Conservation (phyloP, 2,329 filamentous ascomycete species). For the Remersonia thermophila region DNA sequence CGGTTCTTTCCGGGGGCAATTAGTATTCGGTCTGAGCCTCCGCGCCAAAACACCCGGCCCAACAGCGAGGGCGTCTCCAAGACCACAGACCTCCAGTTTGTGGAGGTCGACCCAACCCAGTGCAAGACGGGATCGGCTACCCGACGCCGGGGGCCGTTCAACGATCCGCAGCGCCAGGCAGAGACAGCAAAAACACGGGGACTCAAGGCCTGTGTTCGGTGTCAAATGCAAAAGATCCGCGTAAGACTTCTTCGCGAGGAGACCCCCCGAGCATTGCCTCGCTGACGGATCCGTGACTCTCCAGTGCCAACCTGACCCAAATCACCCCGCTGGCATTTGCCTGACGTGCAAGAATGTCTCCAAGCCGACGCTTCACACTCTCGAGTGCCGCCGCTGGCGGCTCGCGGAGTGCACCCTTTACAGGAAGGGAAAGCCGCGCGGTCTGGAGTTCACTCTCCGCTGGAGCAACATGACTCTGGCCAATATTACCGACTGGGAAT, state of each 20-base stretch:
- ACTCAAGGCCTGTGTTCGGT: conserved; percentile 7
- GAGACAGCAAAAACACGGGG: conserved; percentile 4
- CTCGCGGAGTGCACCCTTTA: conserved; percentile 8
- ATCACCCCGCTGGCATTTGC: conserved; percentile 6
- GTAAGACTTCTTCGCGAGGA: neutral
- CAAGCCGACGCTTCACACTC: conserved; percentile 6
- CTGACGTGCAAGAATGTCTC: neutral
- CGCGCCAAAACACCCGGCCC: too few species aligned
- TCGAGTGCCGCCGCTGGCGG: conserved; percentile 7
- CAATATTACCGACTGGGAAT: conserved; percentile 7
- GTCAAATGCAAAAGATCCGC: conserved; percentile 8
- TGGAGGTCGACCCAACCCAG: too few species aligned
- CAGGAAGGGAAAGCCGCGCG: conserved; percentile 7
- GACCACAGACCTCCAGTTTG: too few species aligned
- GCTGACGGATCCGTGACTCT: neutral
- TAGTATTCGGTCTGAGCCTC: too few species aligned
- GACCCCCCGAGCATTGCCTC: neutral
- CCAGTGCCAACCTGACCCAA: conserved; percentile 4
- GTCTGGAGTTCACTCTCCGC: conserved; percentile 7
- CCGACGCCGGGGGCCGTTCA: too few species aligned
- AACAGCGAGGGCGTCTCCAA: too few species aligned
- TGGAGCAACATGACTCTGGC: conserved; percentile 11
- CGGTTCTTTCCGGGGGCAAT: too few species aligned
- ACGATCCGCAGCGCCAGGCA: conserved; percentile 3
- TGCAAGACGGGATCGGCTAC: conserved; percentile 2